A percentile compares a stretch with the other conserved stretches of the same genome.
Conservation (phyloP, 1,284 basidiomycete genomes). For the Malassezia slooffiae region DNA sequence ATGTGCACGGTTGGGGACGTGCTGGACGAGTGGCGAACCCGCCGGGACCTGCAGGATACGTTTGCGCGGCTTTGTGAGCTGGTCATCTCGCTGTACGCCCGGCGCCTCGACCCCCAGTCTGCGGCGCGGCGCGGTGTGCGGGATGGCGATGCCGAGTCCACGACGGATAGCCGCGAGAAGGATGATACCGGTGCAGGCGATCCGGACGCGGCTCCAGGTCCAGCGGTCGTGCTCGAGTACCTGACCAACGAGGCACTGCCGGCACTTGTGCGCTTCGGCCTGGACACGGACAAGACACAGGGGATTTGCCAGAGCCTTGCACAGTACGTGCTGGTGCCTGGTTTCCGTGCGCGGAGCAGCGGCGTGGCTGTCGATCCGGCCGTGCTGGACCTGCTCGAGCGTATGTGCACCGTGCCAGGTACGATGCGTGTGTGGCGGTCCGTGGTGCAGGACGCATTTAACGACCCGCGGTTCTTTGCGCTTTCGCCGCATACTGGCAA, state of each 20-base stretch:
- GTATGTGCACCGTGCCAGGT: constrained; percentile 66
- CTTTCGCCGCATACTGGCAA: constrained; percentile 54
- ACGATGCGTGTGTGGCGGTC: constrained; percentile 75
- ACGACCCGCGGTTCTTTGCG: constrained; percentile 77
- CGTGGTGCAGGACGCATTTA: constrained; percentile 67
- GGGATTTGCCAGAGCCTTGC: constrained; percentile 69
- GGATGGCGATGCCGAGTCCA: constrained; percentile 7
- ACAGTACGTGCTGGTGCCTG: constrained; percentile 73
- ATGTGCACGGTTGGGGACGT: too few relatives aligned
- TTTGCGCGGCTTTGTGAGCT: constrained; percentile 76
- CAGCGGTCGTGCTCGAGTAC: constrained; percentile 52
- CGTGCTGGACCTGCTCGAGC: constrained; percentile 56
- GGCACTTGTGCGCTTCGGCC: constrained; percentile 64
- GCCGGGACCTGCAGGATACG: constrained; percentile 85
- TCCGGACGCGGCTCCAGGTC: neutral
- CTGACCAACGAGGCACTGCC: constrained; percentile 63
- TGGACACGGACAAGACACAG: constrained; percentile 73
- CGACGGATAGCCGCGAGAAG: constrained; percentile 13
- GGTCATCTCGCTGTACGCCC: constrained; percentile 62
- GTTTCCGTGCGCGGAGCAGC: constrained; percentile 54
- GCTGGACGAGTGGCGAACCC: constrained; percentile 34
- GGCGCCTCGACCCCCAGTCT: constrained; percentile 60
- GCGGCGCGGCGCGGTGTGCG: neutral
- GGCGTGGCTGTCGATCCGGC: constrained; percentile 48
- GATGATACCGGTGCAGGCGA: constrained; percentile 12